Conservation (phyloP, 495 filamentous ascomycete genomes). For the Baudoinia panamericana region DNA sequence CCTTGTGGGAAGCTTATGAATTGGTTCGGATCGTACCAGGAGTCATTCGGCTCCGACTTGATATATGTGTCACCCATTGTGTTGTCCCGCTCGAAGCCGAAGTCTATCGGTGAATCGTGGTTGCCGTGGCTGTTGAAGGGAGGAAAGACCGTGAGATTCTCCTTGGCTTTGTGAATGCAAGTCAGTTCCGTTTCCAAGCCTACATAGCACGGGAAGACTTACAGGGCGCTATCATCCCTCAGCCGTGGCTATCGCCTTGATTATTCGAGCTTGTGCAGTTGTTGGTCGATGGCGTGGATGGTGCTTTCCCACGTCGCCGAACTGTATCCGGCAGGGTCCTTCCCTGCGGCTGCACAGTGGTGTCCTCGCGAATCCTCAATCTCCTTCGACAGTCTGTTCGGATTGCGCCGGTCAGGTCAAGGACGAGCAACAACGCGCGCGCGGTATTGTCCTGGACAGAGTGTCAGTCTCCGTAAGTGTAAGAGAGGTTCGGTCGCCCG, state of each 20-base stretch:
- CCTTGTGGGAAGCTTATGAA: conserved; percentile 50
- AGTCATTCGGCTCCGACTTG: conserved; percentile 65
- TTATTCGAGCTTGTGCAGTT: conserved; percentile 1
- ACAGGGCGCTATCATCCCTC: conserved; percentile 10
- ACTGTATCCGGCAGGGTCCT: too few species aligned
- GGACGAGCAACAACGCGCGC: too few species aligned
- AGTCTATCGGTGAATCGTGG: conserved; percentile 19
- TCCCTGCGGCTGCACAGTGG: too few species aligned
- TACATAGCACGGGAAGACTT: conserved; percentile 5
- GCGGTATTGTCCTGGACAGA: too few species aligned
- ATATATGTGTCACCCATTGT: conserved; percentile 45
- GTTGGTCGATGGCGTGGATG: too few species aligned
- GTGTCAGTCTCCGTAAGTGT: too few species aligned
- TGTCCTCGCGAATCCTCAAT: too few species aligned
- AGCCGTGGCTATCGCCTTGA: background rate
- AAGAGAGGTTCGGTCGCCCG: too few species aligned
- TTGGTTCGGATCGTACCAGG: conserved; percentile 39
- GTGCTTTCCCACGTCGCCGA: too few species aligned
- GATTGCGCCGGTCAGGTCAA: too few species aligned
- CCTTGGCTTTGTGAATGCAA: conserved; percentile 3
- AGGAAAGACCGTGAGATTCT: conserved; percentile 5
- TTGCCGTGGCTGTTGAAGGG: conserved; percentile 21
- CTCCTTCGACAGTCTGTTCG: too few species aligned
- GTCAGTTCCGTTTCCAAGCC: background rate
- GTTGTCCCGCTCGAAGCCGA: conserved; percentile 31